phyloP scores from a whole-genome alignment of 331 rosid species.

The Saraca asoca region DNA sequence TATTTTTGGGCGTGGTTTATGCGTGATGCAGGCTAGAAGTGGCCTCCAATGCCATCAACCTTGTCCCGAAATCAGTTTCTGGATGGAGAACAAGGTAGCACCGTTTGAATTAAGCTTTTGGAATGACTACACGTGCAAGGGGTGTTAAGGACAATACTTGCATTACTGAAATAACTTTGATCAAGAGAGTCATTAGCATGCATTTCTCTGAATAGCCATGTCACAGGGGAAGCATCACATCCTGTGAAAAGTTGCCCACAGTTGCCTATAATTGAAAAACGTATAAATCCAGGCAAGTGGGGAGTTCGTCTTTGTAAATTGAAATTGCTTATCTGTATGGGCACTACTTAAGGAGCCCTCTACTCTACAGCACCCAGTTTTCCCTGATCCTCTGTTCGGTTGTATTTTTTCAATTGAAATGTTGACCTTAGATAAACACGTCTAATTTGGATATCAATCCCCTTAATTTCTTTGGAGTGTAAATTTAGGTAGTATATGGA shows the following conservation, averaged over 20 bases:
- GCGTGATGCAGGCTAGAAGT: slow-evolving; percentile 66
- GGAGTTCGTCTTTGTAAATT: slow-evolving; percentile 14
- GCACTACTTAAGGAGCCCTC: no score
- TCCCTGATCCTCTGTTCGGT: no score
- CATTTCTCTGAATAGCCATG: slow-evolving; percentile 3
- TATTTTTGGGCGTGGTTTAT: not conserved
- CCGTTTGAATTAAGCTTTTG: slow-evolving; percentile 8
- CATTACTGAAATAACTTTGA: not conserved
- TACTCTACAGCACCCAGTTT: no score
- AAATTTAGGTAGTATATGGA: no score
- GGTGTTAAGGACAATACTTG: not conserved
- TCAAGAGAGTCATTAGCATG: slow-evolving; percentile 8
- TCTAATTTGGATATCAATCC: no score
- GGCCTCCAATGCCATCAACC: slow-evolving; percentile 72
- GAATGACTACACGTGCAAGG: slow-evolving; percentile 5
- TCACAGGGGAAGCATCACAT: slow-evolving; percentile 20
- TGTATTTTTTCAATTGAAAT: no score
- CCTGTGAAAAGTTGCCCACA: slow-evolving; percentile 3
- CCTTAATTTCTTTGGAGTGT: no score
- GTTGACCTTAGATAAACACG: no score
- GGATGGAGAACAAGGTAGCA: slow-evolving; percentile 75
- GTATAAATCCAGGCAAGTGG: slow-evolving; percentile 18
- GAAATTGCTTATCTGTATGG: no score
- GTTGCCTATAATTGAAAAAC: not conserved
- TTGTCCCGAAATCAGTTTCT: slow-evolving; percentile 85